Conservation (phyloP, 2,329 filamentous ascomycete genomes). For the Cytospora leucostoma region DNA sequence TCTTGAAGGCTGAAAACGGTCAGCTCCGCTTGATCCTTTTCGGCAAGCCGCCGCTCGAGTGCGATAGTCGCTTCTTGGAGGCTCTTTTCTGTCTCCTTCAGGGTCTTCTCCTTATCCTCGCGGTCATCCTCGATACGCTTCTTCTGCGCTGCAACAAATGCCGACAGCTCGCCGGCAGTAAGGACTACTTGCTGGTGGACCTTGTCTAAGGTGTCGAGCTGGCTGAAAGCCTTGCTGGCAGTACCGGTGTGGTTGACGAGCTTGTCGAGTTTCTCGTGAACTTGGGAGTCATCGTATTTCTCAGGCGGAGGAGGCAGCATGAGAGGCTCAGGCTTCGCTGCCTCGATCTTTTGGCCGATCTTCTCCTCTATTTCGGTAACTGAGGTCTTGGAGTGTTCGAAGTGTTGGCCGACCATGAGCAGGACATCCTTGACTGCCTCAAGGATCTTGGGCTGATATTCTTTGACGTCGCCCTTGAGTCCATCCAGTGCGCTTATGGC, state of each 20-base stretch:
- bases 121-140: constrained; percentile 75
- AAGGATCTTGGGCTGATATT: constrained; percentile 86
- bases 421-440: constrained; percentile 86
- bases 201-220: constrained; percentile 81
- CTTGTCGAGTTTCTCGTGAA: constrained; percentile 40
- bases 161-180: constrained; percentile 80
- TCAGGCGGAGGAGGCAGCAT: constrained; percentile 58
- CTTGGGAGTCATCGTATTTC: constrained; percentile 51
- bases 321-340: constrained; percentile 62
- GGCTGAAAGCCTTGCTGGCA: constrained; percentile 69
- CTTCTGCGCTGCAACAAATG: constrained; percentile 77
- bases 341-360: constrained; percentile 61
- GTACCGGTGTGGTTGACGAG: constrained; percentile 65
- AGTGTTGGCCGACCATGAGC: constrained; percentile 79
- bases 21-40: constrained; percentile 63
- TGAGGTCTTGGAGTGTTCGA: constrained; percentile 78
- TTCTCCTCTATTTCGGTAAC: constrained; percentile 57
- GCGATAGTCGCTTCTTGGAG: constrained; percentile 78
- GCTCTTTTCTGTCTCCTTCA: constrained; percentile 78
- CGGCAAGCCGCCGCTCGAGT: constrained; percentile 73
- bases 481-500: constrained; percentile 72
- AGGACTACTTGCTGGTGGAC: constrained; percentile 85
- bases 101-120: constrained; percentile 74
- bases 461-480: constrained; percentile 75
- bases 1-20: constrained; percentile 49